Conservation (phyloP, 768 basidiomycete genomes). For the Auriscalpium vulgare region DNA sequence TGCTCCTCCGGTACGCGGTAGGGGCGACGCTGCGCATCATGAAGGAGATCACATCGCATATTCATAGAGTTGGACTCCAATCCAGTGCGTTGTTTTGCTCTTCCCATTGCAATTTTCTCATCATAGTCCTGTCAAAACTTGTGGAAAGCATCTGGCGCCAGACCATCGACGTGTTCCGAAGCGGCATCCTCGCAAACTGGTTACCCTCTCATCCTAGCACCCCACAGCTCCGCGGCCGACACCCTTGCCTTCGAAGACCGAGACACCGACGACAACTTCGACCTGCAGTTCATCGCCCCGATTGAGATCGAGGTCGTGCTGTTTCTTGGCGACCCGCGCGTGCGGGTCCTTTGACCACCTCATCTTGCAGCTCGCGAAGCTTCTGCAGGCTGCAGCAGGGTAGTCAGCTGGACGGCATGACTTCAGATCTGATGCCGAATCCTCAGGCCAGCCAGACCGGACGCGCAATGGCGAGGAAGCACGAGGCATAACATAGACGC, state of each 20-base stretch:
- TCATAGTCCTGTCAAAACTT: constrained; percentile 34
- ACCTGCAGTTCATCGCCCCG: constrained; percentile 67
- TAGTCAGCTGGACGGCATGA: constrained; percentile 37
- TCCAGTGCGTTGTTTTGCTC: constrained; percentile 22
- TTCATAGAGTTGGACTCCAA: constrained; percentile 37
- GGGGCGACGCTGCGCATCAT: constrained; percentile 69
- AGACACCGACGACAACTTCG: constrained; percentile 78
- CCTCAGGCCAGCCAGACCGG: too few species aligned
- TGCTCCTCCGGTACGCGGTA: too few species aligned
- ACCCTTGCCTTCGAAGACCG: constrained; percentile 54
- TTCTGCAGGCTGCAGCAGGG: constrained; percentile 50
- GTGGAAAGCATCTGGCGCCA: constrained; percentile 84
- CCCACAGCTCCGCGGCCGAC: constrained; percentile 46
- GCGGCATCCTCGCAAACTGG: constrained; percentile 77
- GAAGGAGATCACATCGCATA: constrained; percentile 50
- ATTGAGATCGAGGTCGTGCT: constrained; percentile 79
- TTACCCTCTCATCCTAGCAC: constrained; percentile 41
- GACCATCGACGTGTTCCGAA: constrained; percentile 71
- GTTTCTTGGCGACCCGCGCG: constrained; percentile 54
- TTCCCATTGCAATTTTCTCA: not conserved
- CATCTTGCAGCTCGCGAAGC: constrained; percentile 57
- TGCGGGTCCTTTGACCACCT: constrained; percentile 53
- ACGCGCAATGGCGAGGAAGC: too few species aligned
- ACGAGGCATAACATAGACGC: too few species aligned
- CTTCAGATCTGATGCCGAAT: too few species aligned